Conservation (phyloP, 2,329 filamentous ascomycete species). For the Diaporthe vexans region DNA sequence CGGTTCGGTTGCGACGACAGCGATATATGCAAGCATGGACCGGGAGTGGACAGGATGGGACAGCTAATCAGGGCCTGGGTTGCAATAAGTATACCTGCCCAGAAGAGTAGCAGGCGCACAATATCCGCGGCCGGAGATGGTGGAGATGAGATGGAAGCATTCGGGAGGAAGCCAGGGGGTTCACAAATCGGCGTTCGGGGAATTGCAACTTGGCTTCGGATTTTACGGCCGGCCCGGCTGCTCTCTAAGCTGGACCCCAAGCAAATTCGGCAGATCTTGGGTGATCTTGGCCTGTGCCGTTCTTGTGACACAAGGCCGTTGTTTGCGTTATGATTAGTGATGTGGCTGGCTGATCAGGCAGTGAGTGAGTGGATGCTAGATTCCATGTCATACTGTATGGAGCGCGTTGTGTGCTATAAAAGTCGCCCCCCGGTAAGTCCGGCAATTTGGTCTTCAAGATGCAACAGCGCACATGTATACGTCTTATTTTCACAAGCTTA, state of each 20-base stretch:
- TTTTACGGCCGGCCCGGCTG: conserved; percentile 30
- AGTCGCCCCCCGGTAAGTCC: background rate
- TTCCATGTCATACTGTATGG: background rate
- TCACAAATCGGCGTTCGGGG: conserved; percentile 28
- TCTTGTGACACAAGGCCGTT: conserved; percentile 13
- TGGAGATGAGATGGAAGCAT: conserved; percentile 29
- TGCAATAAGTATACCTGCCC: conserved; percentile 22
- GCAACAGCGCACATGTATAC: background rate
- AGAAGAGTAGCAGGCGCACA: conserved; percentile 23
- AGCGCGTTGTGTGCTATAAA: background rate
- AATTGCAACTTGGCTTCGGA: conserved; percentile 25
- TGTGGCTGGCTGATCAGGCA: conserved; percentile 4
- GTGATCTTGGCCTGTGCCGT: conserved; percentile 9
- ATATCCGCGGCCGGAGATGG: conserved; percentile 21
- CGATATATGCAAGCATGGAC: background rate
- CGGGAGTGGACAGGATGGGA: background rate
- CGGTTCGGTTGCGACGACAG: background rate
- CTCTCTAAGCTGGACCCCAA: conserved; percentile 15
- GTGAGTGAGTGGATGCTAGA: background rate
- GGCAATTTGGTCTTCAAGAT: background rate
- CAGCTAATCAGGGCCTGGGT: background rate
- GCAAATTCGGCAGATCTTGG: background rate
- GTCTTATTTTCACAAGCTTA: background rate
- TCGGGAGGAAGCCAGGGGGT: conserved; percentile 8
- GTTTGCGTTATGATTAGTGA: background rate